Evolutionary conservation across 202 grass and related monocot genomes (phyloP).

Genomic region (Hordeum pubiflorum): DNA sequence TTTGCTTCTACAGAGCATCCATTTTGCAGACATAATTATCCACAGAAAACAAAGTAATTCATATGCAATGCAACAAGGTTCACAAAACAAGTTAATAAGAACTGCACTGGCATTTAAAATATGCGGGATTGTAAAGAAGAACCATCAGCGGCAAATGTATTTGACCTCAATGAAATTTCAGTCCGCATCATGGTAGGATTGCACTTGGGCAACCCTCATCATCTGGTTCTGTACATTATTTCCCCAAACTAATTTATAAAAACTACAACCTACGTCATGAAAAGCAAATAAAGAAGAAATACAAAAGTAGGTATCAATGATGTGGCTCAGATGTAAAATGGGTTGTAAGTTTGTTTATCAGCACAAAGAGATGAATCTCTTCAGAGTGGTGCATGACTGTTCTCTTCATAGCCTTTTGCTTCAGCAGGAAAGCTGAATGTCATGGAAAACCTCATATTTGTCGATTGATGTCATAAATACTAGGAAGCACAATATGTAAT

Average conservation of each 20-base stretch:
- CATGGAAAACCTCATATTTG: not conserved
- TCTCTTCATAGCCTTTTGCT: not conserved
- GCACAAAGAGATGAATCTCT: conserved; percentile 2
- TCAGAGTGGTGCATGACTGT: conserved; percentile 16
- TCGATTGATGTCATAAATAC: not conserved
- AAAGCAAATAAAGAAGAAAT: not conserved
- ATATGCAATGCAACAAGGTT: not conserved
- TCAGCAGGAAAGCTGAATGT: not conserved
- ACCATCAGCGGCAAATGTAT: not conserved
- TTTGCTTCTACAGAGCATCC: not conserved
- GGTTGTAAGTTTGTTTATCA: conserved; percentile 12
- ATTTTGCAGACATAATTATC: conserved; percentile 40
- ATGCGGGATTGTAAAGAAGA: not conserved
- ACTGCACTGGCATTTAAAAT: no score
- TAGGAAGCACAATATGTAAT: not conserved
- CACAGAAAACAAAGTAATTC: not conserved
- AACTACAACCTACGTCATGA: no score
- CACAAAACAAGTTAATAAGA: no score
- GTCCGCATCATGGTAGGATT: not conserved
- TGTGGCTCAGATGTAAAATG: not conserved
- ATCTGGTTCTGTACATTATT: not conserved
- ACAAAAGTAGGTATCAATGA: not conserved
- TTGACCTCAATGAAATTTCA: not conserved
- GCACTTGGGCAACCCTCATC: not conserved
- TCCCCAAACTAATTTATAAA: not conserved